phyloP scores from a whole-genome alignment of 169 alveolate genomes.

The Plasmodium relictum region DNA sequence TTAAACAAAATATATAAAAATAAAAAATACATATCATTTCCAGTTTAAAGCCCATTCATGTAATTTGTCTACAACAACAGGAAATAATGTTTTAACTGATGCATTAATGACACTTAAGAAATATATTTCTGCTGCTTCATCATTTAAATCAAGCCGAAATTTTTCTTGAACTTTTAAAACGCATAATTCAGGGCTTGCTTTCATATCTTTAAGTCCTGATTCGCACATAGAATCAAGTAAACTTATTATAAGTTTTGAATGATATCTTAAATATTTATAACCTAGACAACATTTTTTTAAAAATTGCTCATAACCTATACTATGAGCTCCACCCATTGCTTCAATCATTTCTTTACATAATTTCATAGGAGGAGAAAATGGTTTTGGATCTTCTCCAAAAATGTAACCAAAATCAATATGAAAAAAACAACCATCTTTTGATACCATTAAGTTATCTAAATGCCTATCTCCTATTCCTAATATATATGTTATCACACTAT shows the following conservation, averaged over 20 bases:
- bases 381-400: conserved; percentile 93
- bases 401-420: conserved; percentile 99
- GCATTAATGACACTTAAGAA: conserved; percentile 90
- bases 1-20: neutral
- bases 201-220: conserved; percentile 94
- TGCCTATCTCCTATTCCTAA: conserved; percentile 99
- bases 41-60: conserved; percentile 93
- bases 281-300: conserved; percentile 86
- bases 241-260: conserved; percentile 91
- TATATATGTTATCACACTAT: conserved; percentile 97
- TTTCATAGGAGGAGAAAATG: conserved; percentile 81
- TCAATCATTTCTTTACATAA: conserved; percentile 80
- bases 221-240: conserved; percentile 94
- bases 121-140: conserved; percentile 92
- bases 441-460: conserved; percentile 96
- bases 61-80: conserved; percentile 91
- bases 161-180: conserved; percentile 87
- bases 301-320: conserved; percentile 88
- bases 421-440: conserved; percentile 94
- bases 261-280: conserved; percentile 88
- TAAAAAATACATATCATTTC: conserved; percentile 75
- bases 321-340: conserved; percentile 94
- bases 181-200: conserved; percentile 78
- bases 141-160: conserved; percentile 88
- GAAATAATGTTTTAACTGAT: conserved; percentile 93